Evolutionary conservation across 73 alveolate species (phyloP).

Genomic region (Tetrahymena borealis): DNA sequence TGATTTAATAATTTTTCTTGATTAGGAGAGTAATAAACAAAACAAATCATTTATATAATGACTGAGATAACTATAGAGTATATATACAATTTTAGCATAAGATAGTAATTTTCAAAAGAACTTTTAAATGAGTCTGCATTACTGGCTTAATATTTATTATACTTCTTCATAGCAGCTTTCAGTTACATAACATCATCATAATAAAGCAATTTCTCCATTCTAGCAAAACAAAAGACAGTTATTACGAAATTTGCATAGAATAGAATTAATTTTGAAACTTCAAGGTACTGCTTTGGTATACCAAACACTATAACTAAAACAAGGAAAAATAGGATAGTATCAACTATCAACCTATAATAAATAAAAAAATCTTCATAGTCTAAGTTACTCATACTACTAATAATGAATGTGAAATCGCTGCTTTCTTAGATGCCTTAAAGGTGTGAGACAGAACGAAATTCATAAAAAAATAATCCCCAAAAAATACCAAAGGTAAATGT

Average conservation of each 20-base stretch:
- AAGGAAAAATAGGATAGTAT: not conserved
- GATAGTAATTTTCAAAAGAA: not conserved
- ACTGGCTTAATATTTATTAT: not conserved
- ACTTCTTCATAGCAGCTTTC: not conserved
- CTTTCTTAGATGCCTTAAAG: not conserved
- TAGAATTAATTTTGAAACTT: not conserved
- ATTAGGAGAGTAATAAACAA: not conserved
- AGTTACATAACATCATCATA: not conserved
- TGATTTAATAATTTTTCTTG: not conserved
- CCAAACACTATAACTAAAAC: not conserved
- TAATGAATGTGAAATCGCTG: not conserved
- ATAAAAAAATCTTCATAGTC: not conserved
- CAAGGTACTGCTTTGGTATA: not conserved
- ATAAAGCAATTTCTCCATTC: not conserved
- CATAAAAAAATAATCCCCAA: not conserved
- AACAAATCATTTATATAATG: not conserved
- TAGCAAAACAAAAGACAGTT: not conserved
- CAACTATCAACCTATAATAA: not conserved
- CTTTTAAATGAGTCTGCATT: not conserved
- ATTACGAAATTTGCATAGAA: not conserved
- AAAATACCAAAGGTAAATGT: not conserved
- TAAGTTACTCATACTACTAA: not conserved
- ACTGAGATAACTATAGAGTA: not conserved
- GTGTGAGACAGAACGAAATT: not conserved
- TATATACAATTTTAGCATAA: not conserved